Percentiles rank a stretch among this genome's conserved stretches.
phyloP scores from a whole-genome alignment of 345 rosid species.

The Anacardium occidentale region DNA sequence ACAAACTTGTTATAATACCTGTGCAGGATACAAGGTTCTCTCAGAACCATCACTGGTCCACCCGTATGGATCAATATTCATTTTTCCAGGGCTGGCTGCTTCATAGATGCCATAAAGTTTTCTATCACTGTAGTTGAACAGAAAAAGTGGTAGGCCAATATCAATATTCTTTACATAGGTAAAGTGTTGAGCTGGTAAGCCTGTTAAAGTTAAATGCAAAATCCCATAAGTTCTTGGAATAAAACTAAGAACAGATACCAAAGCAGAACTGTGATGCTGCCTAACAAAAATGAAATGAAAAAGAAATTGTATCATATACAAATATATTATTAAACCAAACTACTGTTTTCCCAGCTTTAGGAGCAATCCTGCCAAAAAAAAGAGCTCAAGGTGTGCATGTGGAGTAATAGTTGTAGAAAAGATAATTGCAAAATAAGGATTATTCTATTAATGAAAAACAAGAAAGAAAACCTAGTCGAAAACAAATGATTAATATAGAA shows the following conservation, averaged over 20 bases:
- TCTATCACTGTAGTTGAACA: conserved; percentile 76
- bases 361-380: neutral
- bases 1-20: conserved; percentile 40
- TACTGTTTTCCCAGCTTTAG: neutral
- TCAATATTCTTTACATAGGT: conserved; percentile 58
- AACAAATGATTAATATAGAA: neutral
- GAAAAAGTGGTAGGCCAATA: conserved; percentile 67
- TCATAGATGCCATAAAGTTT: conserved; percentile 77
- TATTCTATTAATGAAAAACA: neutral
- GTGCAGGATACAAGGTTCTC: conserved; percentile 67
- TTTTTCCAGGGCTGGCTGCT: conserved; percentile 65
- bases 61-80: conserved; percentile 67
- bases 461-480: neutral
- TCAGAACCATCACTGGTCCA: conserved; percentile 62
- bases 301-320: neutral
- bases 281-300: conserved; percentile 2
- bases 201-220: conserved; percentile 34
- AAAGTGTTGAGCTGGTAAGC: conserved; percentile 59
- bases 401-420: neutral
- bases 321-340: neutral
- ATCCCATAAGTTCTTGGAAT: conserved; percentile 11
- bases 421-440: neutral
- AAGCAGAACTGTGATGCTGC: conserved; percentile 13
- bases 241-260: conserved; percentile 10
- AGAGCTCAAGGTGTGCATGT: neutral